Evolutionary conservation across 2,329 filamentous ascomycete genomes (phyloP), one percentile per base, ranked within the genome.

Genomic region (Xylaria sp.): DNA sequence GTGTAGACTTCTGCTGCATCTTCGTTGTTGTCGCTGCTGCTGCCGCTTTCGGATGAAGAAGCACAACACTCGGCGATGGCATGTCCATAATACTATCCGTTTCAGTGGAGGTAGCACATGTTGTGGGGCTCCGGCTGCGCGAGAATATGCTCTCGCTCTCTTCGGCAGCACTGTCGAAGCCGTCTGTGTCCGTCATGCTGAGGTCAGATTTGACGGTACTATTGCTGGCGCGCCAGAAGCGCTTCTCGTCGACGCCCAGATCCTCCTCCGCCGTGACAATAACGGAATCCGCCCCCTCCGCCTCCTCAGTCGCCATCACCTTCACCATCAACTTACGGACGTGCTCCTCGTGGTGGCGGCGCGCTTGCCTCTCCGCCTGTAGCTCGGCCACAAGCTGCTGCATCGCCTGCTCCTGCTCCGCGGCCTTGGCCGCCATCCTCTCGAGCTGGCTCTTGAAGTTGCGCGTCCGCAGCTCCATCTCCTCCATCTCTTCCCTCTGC

Each of bases 401-500:
- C 75, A 88, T 86, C 2, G 80, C 80, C 6, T 78, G 72, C 72
- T 91, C 87, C 69, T 88, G 86, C 72, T 88, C 85, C 2, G 82
- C 80, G 0, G 85, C 85, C 71, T 84, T 83, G 18, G 77, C 79
- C 1, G 86, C 85, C 82, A 91, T 87, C 57, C 84, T 85, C 71
- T 90, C 86, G 0, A 91, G 82, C 76, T 91, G 88, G 72, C 84
- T 81, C 76, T 87, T 88, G 48, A 91, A 81, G 72, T 87, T 84
- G 23, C 82, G 79, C 6, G 84, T 82, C 2, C 87, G 82, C 5
- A 83, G 85, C 63, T 86, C 82, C 21, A 85, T 82, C 74, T 90
- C 88, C 58, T 87, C 86, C 18, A 85, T 78, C 76, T 90, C 87
- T 32, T 90, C 88, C 16, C 74, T 74, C 71, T 86, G 81, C 0